Percentiles rank a stretch among this genome's conserved stretches.
These are phyloP conservation scores for Tilletia indica DNA, from an alignment of 1,284 basidiomycete genomes.

Conservation along the genomic window DNA sequence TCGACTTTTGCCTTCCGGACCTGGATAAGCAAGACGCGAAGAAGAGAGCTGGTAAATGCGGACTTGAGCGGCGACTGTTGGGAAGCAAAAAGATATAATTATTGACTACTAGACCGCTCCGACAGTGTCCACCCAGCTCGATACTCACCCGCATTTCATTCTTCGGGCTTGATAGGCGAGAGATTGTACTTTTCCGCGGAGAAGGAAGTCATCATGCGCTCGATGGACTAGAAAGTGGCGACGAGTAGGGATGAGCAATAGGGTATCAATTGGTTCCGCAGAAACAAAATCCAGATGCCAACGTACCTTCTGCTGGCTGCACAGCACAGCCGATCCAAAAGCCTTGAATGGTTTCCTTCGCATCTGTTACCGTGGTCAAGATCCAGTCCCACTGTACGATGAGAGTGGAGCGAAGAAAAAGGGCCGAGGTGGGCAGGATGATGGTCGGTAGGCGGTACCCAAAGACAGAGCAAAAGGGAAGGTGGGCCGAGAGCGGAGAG, in stretches of 20 bases:
- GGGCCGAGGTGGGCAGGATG: conserved; percentile 30
- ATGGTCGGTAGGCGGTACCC: not conserved
- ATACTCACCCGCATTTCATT: conserved; percentile 72
- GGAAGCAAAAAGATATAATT: too few relatives aligned
- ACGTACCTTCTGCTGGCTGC: conserved; percentile 67
- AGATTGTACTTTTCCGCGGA: conserved; percentile 76
- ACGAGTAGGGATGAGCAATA: too few relatives aligned
- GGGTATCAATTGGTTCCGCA: too few relatives aligned
- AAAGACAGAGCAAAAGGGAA: not conserved
- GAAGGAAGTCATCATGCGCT: conserved; percentile 85
- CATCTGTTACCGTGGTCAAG: conserved; percentile 62
- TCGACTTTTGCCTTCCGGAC: conserved; percentile 92
- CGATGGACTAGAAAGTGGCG: conserved; percentile 67
- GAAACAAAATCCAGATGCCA: too few relatives aligned
- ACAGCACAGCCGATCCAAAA: conserved; percentile 84
- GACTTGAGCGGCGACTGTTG: conserved; percentile 70
- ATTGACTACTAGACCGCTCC: not conserved
- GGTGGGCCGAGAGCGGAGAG: conserved; percentile 15
- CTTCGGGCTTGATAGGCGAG: conserved; percentile 62
- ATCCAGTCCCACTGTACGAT: conserved; percentile 42
- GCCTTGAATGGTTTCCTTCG: conserved; percentile 68
- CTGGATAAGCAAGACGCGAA: conserved; percentile 85
- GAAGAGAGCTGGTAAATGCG: conserved; percentile 74
- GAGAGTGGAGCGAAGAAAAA: conserved; percentile 31
- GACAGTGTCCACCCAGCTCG: too few relatives aligned